Evolutionary conservation across 75 land plant genomes (phyloP).

Genomic region (Cryptomeria japonica): DNA sequence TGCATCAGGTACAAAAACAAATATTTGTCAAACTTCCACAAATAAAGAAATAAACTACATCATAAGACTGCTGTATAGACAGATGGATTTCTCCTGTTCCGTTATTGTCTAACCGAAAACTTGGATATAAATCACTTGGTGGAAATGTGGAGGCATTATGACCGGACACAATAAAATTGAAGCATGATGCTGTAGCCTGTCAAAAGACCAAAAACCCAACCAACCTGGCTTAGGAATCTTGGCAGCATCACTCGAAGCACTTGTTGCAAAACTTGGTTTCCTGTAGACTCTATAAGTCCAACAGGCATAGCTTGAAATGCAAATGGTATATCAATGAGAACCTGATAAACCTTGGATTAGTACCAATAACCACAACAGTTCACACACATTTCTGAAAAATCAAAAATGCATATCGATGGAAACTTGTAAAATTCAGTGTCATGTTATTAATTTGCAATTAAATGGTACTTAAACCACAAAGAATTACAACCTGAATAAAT

Average conservation of each 20-base stretch:
- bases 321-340: slow-evolving; percentile 80
- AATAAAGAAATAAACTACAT: not conserved
- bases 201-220: not conserved
- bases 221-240: slow-evolving; percentile 76
- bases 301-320: slow-evolving; percentile 79
- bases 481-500: not conserved
- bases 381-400: not conserved
- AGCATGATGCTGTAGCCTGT: not conserved
- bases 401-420: not conserved
- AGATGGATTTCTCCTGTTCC: not conserved
- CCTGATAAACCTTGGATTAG: slow-evolving; percentile 34
- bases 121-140: not conserved
- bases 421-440: not conserved
- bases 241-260: slow-evolving; percentile 85
- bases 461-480: not conserved
- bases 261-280: slow-evolving; percentile 79
- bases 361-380: not conserved
- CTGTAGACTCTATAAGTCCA: slow-evolving; percentile 72
- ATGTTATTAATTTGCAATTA: not conserved
- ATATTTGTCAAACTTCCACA: not conserved
- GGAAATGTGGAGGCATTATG: not conserved
- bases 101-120: not conserved
- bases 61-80: not conserved
- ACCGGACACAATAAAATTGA: not conserved
- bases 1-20: not conserved